A percentile compares a stretch with the other conserved stretches of the same genome.
Evolutionary conservation across 139 green algal genomes (phyloP).

Genomic region (Chlamydomonas sp.): DNA sequence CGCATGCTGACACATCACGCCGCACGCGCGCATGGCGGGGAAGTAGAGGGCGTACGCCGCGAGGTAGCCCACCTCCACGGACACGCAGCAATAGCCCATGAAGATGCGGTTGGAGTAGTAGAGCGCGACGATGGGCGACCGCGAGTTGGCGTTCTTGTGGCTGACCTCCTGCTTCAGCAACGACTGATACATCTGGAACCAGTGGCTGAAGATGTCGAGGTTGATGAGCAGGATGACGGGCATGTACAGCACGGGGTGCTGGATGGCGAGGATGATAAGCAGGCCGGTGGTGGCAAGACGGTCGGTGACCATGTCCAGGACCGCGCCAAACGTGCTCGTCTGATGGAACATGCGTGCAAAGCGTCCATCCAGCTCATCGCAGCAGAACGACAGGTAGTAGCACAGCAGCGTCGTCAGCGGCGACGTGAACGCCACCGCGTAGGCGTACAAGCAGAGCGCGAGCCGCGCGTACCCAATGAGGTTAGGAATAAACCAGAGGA

Average conservation of each 20-base stretch:
- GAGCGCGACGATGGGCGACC: conserved; percentile 65
- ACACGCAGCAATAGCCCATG: conserved; percentile 94
- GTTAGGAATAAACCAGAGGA: conserved; percentile 78
- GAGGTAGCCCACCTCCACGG: conserved; percentile 47
- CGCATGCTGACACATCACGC: no score
- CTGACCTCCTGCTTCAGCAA: conserved; percentile 52
- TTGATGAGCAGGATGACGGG: conserved; percentile 64
- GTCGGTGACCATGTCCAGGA: conserved; percentile 98
- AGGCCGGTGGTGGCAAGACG: conserved; percentile 82
- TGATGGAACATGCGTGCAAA: conserved; percentile 78
- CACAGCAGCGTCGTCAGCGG: conserved; percentile 43
- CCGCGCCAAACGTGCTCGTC: conserved; percentile 74
- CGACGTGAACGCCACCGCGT: conserved; percentile 48
- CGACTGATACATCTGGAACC: conserved; percentile 83
- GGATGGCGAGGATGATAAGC: conserved; percentile 63
- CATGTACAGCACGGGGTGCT: conserved; percentile 47
- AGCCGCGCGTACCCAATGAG: conserved; percentile 84
- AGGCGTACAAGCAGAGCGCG: conserved; percentile 53
- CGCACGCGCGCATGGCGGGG: not conserved
- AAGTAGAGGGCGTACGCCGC: conserved; percentile 13
- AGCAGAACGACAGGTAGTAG: conserved; percentile 82
- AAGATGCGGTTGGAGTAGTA: conserved; percentile 91
- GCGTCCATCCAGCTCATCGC: conserved; percentile 88
- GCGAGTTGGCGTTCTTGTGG: conserved; percentile 71
- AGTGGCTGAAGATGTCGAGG: conserved; percentile 92